phyloP scores from a whole-genome alignment of 495 filamentous ascomycete genomes.

The Neurospora sublineolata region DNA sequence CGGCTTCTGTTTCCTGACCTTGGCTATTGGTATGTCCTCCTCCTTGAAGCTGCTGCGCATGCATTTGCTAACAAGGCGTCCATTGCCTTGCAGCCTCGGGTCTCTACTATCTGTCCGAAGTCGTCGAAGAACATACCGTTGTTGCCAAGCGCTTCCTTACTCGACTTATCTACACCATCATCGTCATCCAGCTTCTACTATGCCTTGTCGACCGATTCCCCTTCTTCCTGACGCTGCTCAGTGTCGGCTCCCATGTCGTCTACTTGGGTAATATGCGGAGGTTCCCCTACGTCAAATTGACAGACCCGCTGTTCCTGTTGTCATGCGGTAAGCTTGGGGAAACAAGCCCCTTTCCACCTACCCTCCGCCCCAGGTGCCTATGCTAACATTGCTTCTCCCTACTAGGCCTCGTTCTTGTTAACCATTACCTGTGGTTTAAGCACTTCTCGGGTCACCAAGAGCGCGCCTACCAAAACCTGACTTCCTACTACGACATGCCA shows the following conservation, averaged over 20 bases:
- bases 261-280: constrained; percentile 82
- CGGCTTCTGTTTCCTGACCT: constrained; percentile 85
- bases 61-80: not conserved
- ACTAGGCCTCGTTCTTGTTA: constrained; percentile 67
- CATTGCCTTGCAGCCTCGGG: constrained; percentile 57
- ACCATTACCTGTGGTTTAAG: constrained; percentile 94
- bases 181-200: constrained; percentile 63
- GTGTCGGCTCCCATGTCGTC: constrained; percentile 70
- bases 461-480: constrained; percentile 31
- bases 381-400: constrained; percentile 9
- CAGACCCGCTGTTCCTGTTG: constrained; percentile 75
- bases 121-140: constrained; percentile 96
- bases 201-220: constrained; percentile 78
- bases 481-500: constrained; percentile 45
- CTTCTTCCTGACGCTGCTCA: constrained; percentile 55
- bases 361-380: not conserved
- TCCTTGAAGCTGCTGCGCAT: not conserved
- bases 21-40: constrained; percentile 66
- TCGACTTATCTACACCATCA: constrained; percentile 74
- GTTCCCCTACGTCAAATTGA: constrained; percentile 81
- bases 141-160: constrained; percentile 74
- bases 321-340: constrained; percentile 53
- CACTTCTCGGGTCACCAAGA: constrained; percentile 65
- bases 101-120: constrained; percentile 94
- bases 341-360: constrained; percentile 8